phyloP scores from a whole-genome alignment of 495 filamentous ascomycete genomes.

The Aspergillus avenaceus region DNA sequence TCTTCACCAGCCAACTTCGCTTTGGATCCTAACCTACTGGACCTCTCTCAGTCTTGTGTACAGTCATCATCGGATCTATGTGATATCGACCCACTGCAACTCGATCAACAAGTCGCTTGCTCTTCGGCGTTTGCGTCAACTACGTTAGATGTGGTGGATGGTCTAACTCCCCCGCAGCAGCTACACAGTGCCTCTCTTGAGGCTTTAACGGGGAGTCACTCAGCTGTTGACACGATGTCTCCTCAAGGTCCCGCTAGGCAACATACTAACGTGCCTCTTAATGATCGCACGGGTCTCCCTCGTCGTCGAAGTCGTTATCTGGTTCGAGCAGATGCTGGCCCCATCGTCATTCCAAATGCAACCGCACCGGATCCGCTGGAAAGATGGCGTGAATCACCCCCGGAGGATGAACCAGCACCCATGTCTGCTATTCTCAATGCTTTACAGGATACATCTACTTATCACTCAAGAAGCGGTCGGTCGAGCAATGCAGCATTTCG shows the following conservation, averaged over 20 bases:
- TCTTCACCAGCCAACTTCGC: background rate
- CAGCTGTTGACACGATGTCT: too few relatives aligned
- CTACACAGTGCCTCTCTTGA: background rate
- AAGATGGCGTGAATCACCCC: slow-evolving; percentile 71
- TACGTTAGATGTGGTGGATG: too few relatives aligned
- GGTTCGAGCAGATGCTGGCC: background rate
- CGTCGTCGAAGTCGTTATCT: slow-evolving; percentile 6
- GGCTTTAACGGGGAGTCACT: too few relatives aligned
- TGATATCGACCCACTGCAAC: background rate
- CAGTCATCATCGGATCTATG: background rate
- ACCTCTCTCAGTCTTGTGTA: background rate
- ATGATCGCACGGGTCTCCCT: background rate
- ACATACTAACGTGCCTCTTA: background rate
- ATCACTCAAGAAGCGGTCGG: background rate
- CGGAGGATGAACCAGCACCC: slow-evolving; percentile 73
- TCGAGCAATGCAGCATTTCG: slow-evolving; percentile 32
- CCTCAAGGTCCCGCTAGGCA: background rate
- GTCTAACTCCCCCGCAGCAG: background rate
- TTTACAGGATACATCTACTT: slow-evolving; percentile 43
- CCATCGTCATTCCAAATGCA: slow-evolving; percentile 7
- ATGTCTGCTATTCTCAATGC: slow-evolving; percentile 68
- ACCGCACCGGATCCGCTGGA: slow-evolving; percentile 50
- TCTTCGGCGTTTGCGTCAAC: background rate
- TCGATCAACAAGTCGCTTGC: background rate
- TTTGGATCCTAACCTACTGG: background rate